Evolutionary conservation across 2,329 filamentous ascomycete species (phyloP).

Genomic region (Hypocrella siamensis): DNA sequence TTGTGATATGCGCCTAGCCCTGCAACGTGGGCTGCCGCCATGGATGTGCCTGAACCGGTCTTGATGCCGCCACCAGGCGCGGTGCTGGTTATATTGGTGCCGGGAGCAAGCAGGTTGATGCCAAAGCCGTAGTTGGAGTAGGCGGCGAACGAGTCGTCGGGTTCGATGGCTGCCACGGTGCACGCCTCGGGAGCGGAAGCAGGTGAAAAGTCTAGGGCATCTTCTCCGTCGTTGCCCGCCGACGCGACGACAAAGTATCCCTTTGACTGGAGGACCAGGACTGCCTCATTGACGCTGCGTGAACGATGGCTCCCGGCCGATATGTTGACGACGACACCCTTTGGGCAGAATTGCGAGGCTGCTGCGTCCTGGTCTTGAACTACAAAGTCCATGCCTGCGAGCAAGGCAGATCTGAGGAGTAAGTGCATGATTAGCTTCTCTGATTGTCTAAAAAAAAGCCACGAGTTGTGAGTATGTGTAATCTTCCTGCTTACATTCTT

Average conservation of each 20-base stretch:
- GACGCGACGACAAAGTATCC: conserved; percentile 39
- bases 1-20: conserved; percentile 26
- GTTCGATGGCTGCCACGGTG: conserved; percentile 31
- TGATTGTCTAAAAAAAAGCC: not conserved
- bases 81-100: conserved; percentile 26
- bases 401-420: conserved; percentile 18
- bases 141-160: conserved; percentile 18
- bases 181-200: conserved; percentile 27
- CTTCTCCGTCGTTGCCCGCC: conserved; percentile 31
- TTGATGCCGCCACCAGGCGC: conserved; percentile 23
- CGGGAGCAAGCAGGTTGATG: conserved; percentile 34
- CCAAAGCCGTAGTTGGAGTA: conserved; percentile 34
- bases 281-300: conserved; percentile 29
- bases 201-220: conserved; percentile 28
- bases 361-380: conserved; percentile 16
- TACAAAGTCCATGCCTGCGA: conserved; percentile 28
- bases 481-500: conserved; percentile 19
- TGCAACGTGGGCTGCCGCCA: conserved; percentile 23
- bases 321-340: conserved; percentile 35
- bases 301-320: conserved; percentile 33
- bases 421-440: not conserved
- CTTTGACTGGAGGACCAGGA: conserved; percentile 21
- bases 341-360: no score
- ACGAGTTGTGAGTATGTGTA: not conserved
- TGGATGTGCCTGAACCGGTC: conserved; percentile 26